Percentiles rank a stretch among this genome's conserved stretches.
Conservation (phyloP, 257 asterid species). For the Jasminum sambac region DNA sequence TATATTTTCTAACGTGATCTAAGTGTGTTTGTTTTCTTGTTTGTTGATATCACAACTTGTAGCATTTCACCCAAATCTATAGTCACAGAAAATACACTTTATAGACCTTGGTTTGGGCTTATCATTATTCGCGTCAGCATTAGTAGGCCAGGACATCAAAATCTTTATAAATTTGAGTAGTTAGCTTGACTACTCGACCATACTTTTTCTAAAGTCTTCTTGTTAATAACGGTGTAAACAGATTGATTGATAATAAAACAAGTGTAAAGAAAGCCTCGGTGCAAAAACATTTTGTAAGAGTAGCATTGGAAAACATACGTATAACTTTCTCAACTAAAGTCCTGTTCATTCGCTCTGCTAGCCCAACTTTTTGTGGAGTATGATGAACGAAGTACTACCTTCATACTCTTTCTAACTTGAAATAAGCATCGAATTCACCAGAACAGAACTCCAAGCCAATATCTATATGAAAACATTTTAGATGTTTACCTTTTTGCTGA, state of each 20-base stretch:
- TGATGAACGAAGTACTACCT: not conserved
- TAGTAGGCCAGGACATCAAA: not conserved
- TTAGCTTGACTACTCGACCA: too few species aligned
- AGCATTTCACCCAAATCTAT: not conserved
- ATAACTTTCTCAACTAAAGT: not conserved
- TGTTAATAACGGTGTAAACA: too few species aligned
- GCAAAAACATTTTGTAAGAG: too few species aligned
- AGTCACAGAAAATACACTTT: not conserved
- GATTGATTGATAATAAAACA: too few species aligned
- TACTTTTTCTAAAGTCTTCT: not conserved
- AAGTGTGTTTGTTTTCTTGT: not conserved
- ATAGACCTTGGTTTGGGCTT: not conserved
- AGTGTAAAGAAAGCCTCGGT: too few species aligned
- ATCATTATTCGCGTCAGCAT: not conserved
- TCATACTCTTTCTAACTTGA: not conserved
- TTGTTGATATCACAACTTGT: too few species aligned
- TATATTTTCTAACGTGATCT: too few species aligned
- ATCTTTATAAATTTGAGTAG: not conserved
- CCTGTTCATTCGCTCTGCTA: not conserved
- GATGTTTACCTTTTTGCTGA: not conserved
- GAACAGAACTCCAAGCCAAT: not conserved
- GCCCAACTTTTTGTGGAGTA: not conserved
- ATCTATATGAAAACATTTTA: not conserved
- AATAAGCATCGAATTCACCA: not conserved
- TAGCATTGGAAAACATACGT: too few species aligned